Base-by-base conservation (phyloP, 495 filamentous ascomycete species). In the Thermochaetoides thermophila region DNA sequence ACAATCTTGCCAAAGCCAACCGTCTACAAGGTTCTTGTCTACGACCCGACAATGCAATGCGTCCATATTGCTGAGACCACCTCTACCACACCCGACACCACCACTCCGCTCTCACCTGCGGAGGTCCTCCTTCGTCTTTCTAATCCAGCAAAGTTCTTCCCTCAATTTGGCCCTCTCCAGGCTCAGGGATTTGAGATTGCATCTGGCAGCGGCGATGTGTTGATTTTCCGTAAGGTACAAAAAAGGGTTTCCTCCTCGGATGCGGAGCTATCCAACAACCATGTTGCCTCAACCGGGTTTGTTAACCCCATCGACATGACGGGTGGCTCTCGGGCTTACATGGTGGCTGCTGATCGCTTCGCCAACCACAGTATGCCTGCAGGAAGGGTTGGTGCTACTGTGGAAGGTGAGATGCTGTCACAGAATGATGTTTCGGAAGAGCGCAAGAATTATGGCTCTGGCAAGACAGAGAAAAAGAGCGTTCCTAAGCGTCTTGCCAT, bases 161-260 rank as follows among this genome's bases (percentile, higher is more conserved):
- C 78, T 0, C 66, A 82, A 35, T 74, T 86, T 29, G 60, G 59
- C 2, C 54, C 63, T 11, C 67, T 89, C 39, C 63, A 76, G 41
- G 52, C 61, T 8, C 63, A 78, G 25, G 82, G 81, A 2, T 86
- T 77, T 40, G 77, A 81, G 32, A 79, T 86, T 35, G 69, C 78
- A 7, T 74, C 74, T 3, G 78, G 78, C 5, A 64, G 68, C 35
- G 70, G 66, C 4, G 70, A 86, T 46, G 63, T 86, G 6, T 63
- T 86, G 12, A 69, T 89, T 0, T 84, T 86, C 44, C 70, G 70
- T 36, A 78, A 81, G 44, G 53, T 66, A 9, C 50, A 58, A 10
- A 56, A 56, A 7, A 33, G 21, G n/a, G n/a, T n/a, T n/a, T n/a
- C 40, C 17, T 32, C 31, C 12, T n/a, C 35, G 1, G 21, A 45